These are phyloP conservation scores for Globisporangium rhizosaccharum DNA, from an alignment of 352 stramenopile genomes.

Conservation along the genomic window DNA sequence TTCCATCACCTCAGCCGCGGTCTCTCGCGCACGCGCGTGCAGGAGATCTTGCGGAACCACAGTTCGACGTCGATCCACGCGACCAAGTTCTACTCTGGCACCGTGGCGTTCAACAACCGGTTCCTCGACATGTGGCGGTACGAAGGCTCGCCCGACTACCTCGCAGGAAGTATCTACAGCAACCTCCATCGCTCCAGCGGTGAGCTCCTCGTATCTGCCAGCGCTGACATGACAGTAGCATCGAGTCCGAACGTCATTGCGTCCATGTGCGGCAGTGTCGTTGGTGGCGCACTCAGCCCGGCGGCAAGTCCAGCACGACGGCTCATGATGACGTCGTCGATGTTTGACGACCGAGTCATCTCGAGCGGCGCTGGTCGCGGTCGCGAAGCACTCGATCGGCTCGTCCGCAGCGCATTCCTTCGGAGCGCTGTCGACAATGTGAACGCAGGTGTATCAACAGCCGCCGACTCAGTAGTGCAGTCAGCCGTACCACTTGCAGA, in stretches of 20 bases:
- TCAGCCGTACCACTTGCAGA: background rate
- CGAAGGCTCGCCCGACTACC: slow-evolving; percentile 72
- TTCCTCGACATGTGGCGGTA: slow-evolving; percentile 81
- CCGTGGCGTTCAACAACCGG: slow-evolving; percentile 71
- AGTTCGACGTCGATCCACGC: slow-evolving; percentile 58
- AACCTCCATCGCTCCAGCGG: slow-evolving; percentile 13
- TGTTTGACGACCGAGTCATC: slow-evolving; percentile 44
- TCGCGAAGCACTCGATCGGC: slow-evolving; percentile 47
- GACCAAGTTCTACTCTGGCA: slow-evolving; percentile 66
- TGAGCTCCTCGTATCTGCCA: slow-evolving; percentile 6
- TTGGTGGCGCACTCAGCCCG: background rate
- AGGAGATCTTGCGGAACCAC: slow-evolving; percentile 67
- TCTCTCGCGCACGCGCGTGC: slow-evolving; percentile 49
- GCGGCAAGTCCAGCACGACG: slow-evolving; percentile 9
- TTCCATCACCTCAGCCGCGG: slow-evolving; percentile 74
- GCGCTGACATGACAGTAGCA: background rate
- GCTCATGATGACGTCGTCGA: slow-evolving; percentile 20
- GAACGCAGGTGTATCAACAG: background rate
- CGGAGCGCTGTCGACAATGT: slow-evolving; percentile 13
- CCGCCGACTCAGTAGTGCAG: background rate
- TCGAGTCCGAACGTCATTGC: too few species aligned
- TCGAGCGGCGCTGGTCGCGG: slow-evolving; percentile 35
- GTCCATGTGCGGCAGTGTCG: background rate
- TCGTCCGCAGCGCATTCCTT: slow-evolving; percentile 45
- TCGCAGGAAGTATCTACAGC: slow-evolving; percentile 35